A percentile compares a stretch with the other conserved stretches of the same genome.
Conservation (phyloP, 441 rosid species). For the Pelargonium cotyledonis region DNA sequence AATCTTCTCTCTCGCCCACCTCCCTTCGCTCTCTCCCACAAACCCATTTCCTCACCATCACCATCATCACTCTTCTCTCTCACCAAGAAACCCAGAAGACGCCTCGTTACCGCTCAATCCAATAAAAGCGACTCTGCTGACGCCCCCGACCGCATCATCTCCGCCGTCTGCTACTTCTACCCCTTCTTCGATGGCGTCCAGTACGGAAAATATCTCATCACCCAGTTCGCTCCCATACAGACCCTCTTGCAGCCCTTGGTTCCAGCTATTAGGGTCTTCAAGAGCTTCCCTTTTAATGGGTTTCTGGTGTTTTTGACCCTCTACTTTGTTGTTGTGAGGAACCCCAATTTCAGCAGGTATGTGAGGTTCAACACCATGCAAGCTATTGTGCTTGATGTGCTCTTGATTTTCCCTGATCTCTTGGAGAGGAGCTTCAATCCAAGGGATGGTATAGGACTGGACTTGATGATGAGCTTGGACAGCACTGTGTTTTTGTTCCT, state of each 20-base stretch:
- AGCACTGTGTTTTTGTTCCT: constrained; percentile 72
- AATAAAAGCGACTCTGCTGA: constrained; percentile 17
- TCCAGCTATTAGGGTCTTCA: constrained; percentile 73
- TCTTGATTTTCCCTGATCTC: constrained; percentile 82
- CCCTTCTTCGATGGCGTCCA: constrained; percentile 26
- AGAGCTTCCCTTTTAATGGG: constrained; percentile 84
- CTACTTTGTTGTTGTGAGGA: constrained; percentile 87
- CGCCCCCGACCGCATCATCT: constrained; percentile 24
- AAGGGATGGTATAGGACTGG: constrained; percentile 65
- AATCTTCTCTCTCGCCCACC: constrained; percentile 1
- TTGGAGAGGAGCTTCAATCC: constrained; percentile 68
- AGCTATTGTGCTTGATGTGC: constrained; percentile 81
- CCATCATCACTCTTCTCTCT: neutral
- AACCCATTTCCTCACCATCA: neutral
- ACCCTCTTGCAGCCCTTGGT: constrained; percentile 62
- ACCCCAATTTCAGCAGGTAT: constrained; percentile 72
- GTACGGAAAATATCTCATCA: constrained; percentile 34
- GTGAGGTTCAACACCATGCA: constrained; percentile 98
- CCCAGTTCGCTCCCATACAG: constrained; percentile 60
- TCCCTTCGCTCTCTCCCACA: neutral
- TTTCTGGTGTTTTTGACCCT: constrained; percentile 69
- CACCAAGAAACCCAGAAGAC: neutral
- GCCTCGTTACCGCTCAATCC: constrained; percentile 12
- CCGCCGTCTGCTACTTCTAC: constrained; percentile 25
- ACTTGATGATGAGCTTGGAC: constrained; percentile 83